Base-by-base conservation (phyloP, 2,329 filamentous ascomycete genomes). In the Aspergillus tanneri region DNA sequence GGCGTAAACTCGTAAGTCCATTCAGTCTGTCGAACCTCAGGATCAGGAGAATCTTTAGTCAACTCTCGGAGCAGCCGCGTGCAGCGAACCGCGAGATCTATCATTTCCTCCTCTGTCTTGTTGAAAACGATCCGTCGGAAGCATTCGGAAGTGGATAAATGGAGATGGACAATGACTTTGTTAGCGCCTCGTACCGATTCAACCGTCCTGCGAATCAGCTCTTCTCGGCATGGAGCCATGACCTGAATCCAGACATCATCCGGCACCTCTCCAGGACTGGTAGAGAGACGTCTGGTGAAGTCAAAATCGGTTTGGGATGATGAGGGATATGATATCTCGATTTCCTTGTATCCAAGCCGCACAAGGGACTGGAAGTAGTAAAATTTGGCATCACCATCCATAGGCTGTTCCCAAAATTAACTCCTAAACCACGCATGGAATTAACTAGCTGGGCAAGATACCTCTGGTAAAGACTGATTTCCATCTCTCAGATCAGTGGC, bases 281-380 rank as follows among this genome's bases (percentile, higher is more conserved):
- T 84, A 58, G 95, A 82, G 58, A 96, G 76, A 62, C 84, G 82
- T 57, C 88, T 80, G 23, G 89, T 95, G 66, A 96, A 96, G 76
- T 95, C 87, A 75, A 89, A 96, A 73, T 96, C 91, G 64, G 88
- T 95, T 64, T 92, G 85, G 34, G 89, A 95, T 9, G 90, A 89
- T 0, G 89, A 93, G 43, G 91, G 90, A 71, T 95, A 96, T 3
- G 89, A 91, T 21, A 95, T 85, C 66, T 96, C 90, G 56, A 96
- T 95, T 72, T 96, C 90, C 73, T 95, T 96, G 79, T 92, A 96
- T 60, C 90, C 91, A 42, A 95, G 78, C 54, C 90, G 83, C 62
- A 85, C 82, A 45, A 96, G 82, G 88, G 95, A 90, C 71, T 89
- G 83, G 78, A 96, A 96, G 78, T 89, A 96, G 50, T 78, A 77